These are phyloP conservation scores for Yarrowia sp. DNA, from an alignment of 805 yeast genomes.

Conservation along the genomic window DNA sequence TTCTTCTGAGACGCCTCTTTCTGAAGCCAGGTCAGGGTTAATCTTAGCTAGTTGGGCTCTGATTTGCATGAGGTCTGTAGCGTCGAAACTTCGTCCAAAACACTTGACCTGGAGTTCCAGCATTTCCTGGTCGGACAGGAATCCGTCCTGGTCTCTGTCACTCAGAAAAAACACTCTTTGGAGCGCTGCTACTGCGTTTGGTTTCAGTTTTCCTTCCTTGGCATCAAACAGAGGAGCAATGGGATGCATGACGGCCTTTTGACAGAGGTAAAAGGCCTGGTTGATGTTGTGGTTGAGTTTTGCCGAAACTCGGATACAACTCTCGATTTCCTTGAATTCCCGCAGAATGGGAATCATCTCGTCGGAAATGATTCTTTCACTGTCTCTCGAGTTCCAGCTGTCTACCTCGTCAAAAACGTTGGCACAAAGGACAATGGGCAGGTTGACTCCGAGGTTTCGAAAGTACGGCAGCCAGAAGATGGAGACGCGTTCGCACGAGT, in stretches of 20 bases:
- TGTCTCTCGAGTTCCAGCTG: conserved; percentile 44
- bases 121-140: conserved; percentile 67
- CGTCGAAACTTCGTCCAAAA: conserved; percentile 57
- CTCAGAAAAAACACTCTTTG: conserved; percentile 76
- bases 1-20: conserved; percentile 59
- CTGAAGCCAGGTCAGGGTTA: conserved; percentile 36
- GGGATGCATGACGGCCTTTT: conserved; percentile 89
- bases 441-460: conserved; percentile 86
- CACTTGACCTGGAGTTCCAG: conserved; percentile 67
- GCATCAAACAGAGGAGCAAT: conserved; percentile 89
- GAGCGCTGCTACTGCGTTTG: conserved; percentile 70
- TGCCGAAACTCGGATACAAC: conserved; percentile 86
- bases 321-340: conserved; percentile 91
- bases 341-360: conserved; percentile 82
- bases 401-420: conserved; percentile 61
- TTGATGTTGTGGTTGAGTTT: conserved; percentile 78
- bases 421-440: conserved; percentile 88
- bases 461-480: conserved; percentile 93
- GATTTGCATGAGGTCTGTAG: conserved; percentile 40
- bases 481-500: conserved; percentile 87
- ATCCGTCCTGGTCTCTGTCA: conserved; percentile 90
- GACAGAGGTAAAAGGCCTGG: conserved; percentile 90
- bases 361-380: conserved; percentile 49
- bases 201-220: conserved; percentile 79
- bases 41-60: conserved; percentile 40